phyloP scores from a whole-genome alignment of 2,329 filamentous ascomycete genomes.

The Colletotrichum sublineola region DNA sequence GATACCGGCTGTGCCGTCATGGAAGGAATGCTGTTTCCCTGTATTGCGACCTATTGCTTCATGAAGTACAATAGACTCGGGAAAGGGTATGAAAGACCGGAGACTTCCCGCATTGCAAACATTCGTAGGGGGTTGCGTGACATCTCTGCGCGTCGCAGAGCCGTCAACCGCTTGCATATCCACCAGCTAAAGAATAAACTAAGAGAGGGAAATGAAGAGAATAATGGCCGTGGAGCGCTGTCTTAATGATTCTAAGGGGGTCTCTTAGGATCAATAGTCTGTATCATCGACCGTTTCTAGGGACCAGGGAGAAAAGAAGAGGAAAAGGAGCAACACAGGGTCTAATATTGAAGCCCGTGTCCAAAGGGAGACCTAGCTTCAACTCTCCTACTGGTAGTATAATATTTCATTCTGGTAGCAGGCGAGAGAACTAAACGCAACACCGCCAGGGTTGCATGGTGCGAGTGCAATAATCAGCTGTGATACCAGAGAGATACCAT shows the following conservation, averaged over 20 bases:
- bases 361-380: constrained; percentile 19
- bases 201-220: background rate
- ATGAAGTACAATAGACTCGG: constrained; percentile 6
- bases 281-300: constrained; percentile 15
- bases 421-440: background rate
- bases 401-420: background rate
- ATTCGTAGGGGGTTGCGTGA: constrained; percentile 16
- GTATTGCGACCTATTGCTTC: constrained; percentile 36
- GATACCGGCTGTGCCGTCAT: background rate
- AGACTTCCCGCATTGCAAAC: background rate
- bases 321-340: background rate
- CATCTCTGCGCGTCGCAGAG: background rate
- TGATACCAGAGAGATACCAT: background rate
- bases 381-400: background rate
- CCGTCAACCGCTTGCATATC: constrained; percentile 4
- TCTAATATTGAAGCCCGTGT: constrained; percentile 22
- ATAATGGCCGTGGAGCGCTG: background rate
- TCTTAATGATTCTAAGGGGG: constrained; percentile 7
- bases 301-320: constrained; percentile 33
- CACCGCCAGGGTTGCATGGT: background rate
- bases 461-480: constrained; percentile 9
- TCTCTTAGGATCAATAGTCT: constrained; percentile 33
- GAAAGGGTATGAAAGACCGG: background rate
- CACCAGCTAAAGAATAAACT: background rate
- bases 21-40: constrained; percentile 35